Percentiles rank a stretch among this genome's conserved stretches.
Conservation (phyloP, 2,329 filamentous ascomycete genomes). For the Chaetomium sp. region DNA sequence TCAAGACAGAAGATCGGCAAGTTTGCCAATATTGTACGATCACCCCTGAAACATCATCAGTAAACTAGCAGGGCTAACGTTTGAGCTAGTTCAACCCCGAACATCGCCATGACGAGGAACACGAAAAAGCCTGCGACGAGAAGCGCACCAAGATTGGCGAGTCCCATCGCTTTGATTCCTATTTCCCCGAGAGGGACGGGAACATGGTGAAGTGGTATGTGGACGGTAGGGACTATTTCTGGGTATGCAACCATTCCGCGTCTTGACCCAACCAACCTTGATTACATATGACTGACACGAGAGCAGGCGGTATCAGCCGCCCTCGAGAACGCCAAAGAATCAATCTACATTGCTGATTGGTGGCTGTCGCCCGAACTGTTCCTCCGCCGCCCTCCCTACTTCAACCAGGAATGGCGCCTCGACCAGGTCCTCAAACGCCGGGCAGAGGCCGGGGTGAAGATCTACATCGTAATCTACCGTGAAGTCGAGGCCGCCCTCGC, state of each 20-base stretch:
- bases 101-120: constrained; percentile 90
- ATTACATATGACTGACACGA: neutral
- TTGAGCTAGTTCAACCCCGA: constrained; percentile 70
- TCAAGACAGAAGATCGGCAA: constrained; percentile 62
- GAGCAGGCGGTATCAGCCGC: constrained; percentile 74
- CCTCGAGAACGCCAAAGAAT: constrained; percentile 85
- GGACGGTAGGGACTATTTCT: constrained; percentile 93
- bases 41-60: neutral
- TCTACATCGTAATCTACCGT: constrained; percentile 90
- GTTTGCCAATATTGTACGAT: constrained; percentile 60
- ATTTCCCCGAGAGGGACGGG: constrained; percentile 80
- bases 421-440: constrained; percentile 85
- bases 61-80: neutral
- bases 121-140: constrained; percentile 80
- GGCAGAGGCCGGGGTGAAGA: constrained; percentile 91
- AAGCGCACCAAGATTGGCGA: constrained; percentile 75
- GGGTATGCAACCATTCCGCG: constrained; percentile 45
- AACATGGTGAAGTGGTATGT: constrained; percentile 97
- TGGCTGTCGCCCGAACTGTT: constrained; percentile 92
- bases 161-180: constrained; percentile 83
- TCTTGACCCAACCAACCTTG: neutral
- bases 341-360: constrained; percentile 96
- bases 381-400: constrained; percentile 78
- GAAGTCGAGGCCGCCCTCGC: constrained; percentile 81
- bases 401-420: constrained; percentile 81